Conservation (phyloP, 1,284 basidiomycete genomes). For the Cryptococcus jaspeensis region DNA sequence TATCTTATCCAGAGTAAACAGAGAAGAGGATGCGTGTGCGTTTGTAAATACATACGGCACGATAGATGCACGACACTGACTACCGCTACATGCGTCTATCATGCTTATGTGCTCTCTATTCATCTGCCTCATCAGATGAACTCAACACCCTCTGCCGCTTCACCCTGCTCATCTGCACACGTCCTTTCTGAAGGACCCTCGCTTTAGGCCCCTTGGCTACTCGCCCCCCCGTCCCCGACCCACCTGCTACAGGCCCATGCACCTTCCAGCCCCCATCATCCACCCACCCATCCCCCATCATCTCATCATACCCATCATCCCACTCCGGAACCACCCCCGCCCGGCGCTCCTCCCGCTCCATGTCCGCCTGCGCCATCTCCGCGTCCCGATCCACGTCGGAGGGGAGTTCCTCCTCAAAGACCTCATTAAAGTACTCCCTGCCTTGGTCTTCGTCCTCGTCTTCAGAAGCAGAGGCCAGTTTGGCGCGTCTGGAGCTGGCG, state of each 20-base stretch:
- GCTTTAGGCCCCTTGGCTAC: neutral
- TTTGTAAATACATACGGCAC: too few species aligned
- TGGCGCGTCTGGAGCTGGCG: neutral
- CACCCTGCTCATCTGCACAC: neutral
- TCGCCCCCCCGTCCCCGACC: neutral
- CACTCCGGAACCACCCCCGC: neutral
- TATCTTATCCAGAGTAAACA: too few species aligned
- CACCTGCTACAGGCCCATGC: neutral
- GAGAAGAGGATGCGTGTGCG: too few species aligned
- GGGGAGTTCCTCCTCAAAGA: too few species aligned
- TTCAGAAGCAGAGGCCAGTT: neutral
- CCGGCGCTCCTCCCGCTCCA: neutral
- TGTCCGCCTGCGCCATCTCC: neutral
- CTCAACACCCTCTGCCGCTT: neutral
- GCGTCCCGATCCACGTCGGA: neutral
- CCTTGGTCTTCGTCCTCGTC: neutral
- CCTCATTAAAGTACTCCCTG: neutral
- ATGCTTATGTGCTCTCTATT: too few species aligned
- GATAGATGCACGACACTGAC: too few species aligned
- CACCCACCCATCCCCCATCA: neutral
- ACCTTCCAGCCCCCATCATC: constrained; percentile 4
- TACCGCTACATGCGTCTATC: too few species aligned
- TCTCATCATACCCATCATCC: constrained; percentile 5
- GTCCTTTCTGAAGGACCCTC: neutral
- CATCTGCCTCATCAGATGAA: too few species aligned